A percentile compares a stretch with the other conserved stretches of the same genome.
Evolutionary conservation across 2,329 filamentous ascomycete genomes (phyloP).

Genomic region (Xylaria sp.): DNA sequence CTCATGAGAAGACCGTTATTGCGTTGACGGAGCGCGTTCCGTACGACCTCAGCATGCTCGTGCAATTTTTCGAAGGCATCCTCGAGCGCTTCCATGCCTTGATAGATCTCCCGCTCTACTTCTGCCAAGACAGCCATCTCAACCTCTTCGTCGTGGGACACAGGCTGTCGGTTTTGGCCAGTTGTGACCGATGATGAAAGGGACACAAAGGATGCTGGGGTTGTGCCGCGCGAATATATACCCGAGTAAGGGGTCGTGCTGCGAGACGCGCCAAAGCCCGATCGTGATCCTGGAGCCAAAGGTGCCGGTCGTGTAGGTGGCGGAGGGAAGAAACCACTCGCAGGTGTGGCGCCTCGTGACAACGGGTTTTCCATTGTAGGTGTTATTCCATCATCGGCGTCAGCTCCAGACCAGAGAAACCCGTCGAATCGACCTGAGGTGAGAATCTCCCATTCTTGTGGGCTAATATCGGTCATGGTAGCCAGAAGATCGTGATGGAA

Average conservation of each 20-base stretch:
- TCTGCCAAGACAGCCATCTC: conserved; percentile 91
- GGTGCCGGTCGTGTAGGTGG: conserved; percentile 55
- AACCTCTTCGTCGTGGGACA: conserved; percentile 92
- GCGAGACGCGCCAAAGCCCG: conserved; percentile 56
- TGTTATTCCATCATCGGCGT: conserved; percentile 61
- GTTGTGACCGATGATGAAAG: conserved; percentile 53
- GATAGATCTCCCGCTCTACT: conserved; percentile 91
- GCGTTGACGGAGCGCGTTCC: conserved; percentile 82
- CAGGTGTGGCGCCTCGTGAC: conserved; percentile 66
- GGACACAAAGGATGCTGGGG: conserved; percentile 60
- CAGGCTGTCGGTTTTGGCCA: conserved; percentile 64
- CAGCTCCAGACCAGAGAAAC: conserved; percentile 93
- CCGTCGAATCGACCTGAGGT: conserved; percentile 95
- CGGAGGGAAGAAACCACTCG: conserved; percentile 58
- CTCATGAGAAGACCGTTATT: conserved; percentile 78
- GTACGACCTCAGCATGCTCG: conserved; percentile 81
- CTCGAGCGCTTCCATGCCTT: conserved; percentile 93
- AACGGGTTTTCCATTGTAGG: conserved; percentile 56
- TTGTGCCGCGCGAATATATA: conserved; percentile 66
- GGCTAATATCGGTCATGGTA: conserved; percentile 87
- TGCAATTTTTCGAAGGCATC: conserved; percentile 96
- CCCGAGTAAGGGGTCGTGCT: conserved; percentile 62
- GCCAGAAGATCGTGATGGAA: conserved; percentile 86
- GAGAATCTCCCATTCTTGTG: conserved; percentile 96
- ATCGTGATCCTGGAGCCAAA: conserved; percentile 57